A percentile compares a stretch with the other conserved stretches of the same genome.
Evolutionary conservation across 2,329 filamentous ascomycete genomes (phyloP).

Genomic region (Beauveria asiatica): DNA sequence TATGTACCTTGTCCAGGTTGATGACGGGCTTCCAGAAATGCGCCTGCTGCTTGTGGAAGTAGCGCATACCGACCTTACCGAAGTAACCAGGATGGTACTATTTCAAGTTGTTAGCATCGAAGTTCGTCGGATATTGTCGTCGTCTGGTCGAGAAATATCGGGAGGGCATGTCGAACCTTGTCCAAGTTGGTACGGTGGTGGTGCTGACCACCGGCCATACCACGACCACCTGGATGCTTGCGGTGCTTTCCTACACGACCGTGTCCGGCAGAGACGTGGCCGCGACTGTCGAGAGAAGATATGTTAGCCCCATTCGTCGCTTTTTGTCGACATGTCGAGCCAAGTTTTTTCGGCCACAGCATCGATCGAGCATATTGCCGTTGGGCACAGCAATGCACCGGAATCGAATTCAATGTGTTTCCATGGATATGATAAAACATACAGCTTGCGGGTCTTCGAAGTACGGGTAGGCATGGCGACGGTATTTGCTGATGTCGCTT

Average conservation of each 20-base stretch:
- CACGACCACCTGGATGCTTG: conserved; percentile 78
- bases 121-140: conserved; percentile 1
- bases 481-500: conserved; percentile 36
- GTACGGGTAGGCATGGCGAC: conserved; percentile 65
- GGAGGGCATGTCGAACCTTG: conserved; percentile 58
- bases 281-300: conserved; percentile 56
- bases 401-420: conserved; percentile 1
- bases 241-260: conserved; percentile 98
- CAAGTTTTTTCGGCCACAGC: neutral
- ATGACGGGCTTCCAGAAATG: conserved; percentile 98
- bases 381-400: conserved; percentile 1
- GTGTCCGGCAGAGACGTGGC: conserved; percentile 96
- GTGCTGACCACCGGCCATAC: conserved; percentile 97
- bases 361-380: conserved; percentile 9
- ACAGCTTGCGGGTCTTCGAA: conserved; percentile 72
- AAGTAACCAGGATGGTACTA: conserved; percentile 99
- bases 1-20: conserved; percentile 91
- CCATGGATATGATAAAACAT: conserved; percentile 27
- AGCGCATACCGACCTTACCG: conserved; percentile 90
- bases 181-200: conserved; percentile 57
- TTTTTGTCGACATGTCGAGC: conserved; percentile 8
- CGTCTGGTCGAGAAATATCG: neutral
- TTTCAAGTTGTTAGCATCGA: conserved; percentile 22
- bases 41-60: conserved; percentile 95
- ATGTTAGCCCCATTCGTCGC: conserved; percentile 18